phyloP scores from a whole-genome alignment of 495 filamentous ascomycete species.

The Lophium mytilinum region DNA sequence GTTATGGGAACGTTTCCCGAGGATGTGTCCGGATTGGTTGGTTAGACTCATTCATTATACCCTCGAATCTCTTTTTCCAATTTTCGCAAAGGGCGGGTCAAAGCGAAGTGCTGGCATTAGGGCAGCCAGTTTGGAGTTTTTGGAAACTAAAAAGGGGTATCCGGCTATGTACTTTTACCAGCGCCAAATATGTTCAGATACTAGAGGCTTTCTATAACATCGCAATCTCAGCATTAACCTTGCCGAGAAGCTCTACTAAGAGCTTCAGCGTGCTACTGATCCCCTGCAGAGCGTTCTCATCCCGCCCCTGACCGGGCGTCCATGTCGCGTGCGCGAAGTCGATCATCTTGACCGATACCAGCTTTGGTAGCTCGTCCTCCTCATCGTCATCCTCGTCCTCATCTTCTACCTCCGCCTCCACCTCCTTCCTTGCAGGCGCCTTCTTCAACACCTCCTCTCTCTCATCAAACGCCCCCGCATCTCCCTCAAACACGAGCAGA shows the following conservation, averaged over 20 bases:
- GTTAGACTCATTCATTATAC: neutral
- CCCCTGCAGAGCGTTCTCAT: constrained; percentile 75
- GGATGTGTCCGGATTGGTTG: constrained; percentile 32
- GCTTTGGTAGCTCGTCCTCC: constrained; percentile 56
- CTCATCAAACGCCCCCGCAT: constrained; percentile 46
- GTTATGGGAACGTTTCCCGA: constrained; percentile 44
- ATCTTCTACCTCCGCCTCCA: constrained; percentile 42
- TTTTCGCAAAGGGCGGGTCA: neutral
- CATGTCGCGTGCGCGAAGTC: constrained; percentile 94
- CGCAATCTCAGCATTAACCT: constrained; percentile 12
- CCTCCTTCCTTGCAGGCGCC: constrained; percentile 34
- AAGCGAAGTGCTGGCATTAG: neutral
- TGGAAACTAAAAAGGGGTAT: constrained; percentile 6
- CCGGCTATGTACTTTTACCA: constrained; percentile 3
- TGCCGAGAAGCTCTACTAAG: constrained; percentile 51
- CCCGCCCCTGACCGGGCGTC: constrained; percentile 76
- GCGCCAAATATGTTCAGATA: neutral
- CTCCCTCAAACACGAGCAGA: constrained; percentile 88
- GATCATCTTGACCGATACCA: constrained; percentile 80
- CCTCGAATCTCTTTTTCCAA: neutral
- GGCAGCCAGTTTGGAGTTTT: neutral
- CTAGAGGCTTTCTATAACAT: neutral
- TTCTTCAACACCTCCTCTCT: constrained; percentile 56
- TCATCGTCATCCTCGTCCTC: constrained; percentile 62
- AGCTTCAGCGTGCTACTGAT: constrained; percentile 66